Percentiles rank a stretch among this genome's conserved stretches.
These are phyloP conservation scores for Penicillium arizonense DNA, from an alignment of 495 filamentous ascomycete species.

Conservation along the genomic window DNA sequence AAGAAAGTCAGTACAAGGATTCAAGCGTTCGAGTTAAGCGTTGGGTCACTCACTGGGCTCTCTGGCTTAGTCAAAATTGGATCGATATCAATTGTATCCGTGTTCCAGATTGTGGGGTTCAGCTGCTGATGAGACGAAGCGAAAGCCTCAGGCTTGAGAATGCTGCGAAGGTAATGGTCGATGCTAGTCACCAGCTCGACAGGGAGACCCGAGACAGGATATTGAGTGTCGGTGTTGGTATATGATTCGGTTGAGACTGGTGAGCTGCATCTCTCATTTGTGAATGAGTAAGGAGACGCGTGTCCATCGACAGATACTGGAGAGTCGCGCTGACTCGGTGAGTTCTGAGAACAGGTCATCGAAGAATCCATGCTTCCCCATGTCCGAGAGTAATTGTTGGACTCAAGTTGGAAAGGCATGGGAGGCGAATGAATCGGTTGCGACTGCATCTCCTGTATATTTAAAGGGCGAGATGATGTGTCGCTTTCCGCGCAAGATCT, in stretches of 20 bases:
- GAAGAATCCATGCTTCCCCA: slow-evolving; percentile 7
- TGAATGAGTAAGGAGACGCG: slow-evolving; percentile 3
- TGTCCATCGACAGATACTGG: not conserved
- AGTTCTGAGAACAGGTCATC: not conserved
- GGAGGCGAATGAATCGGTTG: not conserved
- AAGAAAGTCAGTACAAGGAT: not conserved
- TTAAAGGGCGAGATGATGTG: not conserved
- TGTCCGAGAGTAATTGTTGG: not conserved
- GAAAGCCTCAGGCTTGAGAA: slow-evolving; percentile 3
- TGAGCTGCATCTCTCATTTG: slow-evolving; percentile 3
- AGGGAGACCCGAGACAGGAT: slow-evolving; percentile 1
- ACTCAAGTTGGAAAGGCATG: not conserved
- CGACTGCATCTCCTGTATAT: not conserved
- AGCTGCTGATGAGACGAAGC: not conserved
- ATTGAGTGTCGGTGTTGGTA: not conserved
- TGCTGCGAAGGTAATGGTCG: slow-evolving; percentile 5
- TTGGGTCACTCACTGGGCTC: not conserved
- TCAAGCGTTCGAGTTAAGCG: too few species aligned
- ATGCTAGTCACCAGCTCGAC: slow-evolving; percentile 1
- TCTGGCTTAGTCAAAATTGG: not conserved
- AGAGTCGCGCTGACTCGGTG: not conserved
- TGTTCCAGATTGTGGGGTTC: not conserved
- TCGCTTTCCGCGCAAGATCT: not conserved
- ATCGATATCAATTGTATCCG: slow-evolving; percentile 1
- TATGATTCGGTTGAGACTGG: slow-evolving; percentile 1